Conservation (phyloP, 176 grass and related monocot genomes). For the Carex cristatella region DNA sequence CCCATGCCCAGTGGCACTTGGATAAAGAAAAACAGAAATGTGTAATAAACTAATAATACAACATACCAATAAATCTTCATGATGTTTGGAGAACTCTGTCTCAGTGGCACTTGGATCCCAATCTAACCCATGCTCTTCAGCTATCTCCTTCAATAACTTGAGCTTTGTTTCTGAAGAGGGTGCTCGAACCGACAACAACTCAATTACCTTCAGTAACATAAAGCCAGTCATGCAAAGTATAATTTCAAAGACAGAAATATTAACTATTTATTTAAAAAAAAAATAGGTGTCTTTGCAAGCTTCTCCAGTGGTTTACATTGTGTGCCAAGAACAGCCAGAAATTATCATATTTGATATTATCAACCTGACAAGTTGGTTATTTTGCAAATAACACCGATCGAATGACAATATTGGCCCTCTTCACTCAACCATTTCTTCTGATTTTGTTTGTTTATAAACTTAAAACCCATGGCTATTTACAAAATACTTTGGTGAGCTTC, state of each 20-base stretch:
- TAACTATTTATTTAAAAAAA: neutral
- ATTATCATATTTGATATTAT: neutral
- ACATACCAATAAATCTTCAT: slow-evolving; percentile 94
- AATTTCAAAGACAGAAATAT: neutral
- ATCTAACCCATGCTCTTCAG: slow-evolving; percentile 91
- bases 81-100: slow-evolving; percentile 68
- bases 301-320: neutral
- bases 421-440: neutral
- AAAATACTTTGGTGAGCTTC: too few relatives aligned
- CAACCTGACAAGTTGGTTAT: neutral
- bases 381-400: neutral
- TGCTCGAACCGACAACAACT: slow-evolving; percentile 83
- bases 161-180: slow-evolving; percentile 72
- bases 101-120: slow-evolving; percentile 90
- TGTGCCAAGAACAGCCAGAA: neutral
- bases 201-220: slow-evolving; percentile 68
- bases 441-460: neutral
- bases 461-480: neutral
- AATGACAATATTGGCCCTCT: neutral
- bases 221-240: slow-evolving; percentile 5
- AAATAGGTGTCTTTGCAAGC: neutral
- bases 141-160: slow-evolving; percentile 93
- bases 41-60: neutral
- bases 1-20: slow-evolving; percentile 40
- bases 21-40: neutral